phyloP scores from a whole-genome alignment of 2,329 filamentous ascomycete genomes.

The Cyphellophora attinorum region DNA sequence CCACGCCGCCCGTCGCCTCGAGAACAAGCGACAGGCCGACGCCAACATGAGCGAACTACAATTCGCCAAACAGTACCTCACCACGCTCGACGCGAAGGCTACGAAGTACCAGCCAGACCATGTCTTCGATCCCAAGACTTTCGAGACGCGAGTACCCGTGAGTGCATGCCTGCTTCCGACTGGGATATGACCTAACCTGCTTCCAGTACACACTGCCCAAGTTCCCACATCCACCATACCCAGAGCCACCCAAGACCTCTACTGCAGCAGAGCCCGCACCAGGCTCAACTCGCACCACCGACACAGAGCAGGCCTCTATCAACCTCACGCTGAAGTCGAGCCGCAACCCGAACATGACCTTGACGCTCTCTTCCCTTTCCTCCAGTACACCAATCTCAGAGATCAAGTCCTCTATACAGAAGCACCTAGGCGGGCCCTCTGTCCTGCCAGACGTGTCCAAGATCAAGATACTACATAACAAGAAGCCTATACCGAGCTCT shows the following conservation, averaged over 20 bases:
- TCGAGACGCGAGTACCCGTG: conserved; percentile 70
- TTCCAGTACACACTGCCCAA: conserved; percentile 37
- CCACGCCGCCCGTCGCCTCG: conserved; percentile 35
- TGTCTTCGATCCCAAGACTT: conserved; percentile 70
- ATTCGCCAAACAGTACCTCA: conserved; percentile 78
- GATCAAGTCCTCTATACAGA: conserved; percentile 61
- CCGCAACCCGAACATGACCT: conserved; percentile 61
- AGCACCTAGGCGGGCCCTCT: conserved; percentile 43
- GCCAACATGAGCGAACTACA: conserved; percentile 66
- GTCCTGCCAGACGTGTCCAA: conserved; percentile 45
- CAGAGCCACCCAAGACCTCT: conserved; percentile 33
- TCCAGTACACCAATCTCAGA: conserved; percentile 67
- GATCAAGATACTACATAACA: conserved; percentile 76
- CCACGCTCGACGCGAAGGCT: conserved; percentile 66
- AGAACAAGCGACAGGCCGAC: conserved; percentile 33
- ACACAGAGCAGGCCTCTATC: conserved; percentile 15
- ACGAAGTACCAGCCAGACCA: conserved; percentile 79
- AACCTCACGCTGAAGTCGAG: conserved; percentile 63
- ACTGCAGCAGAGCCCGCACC: conserved; percentile 15
- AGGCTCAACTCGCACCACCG: conserved; percentile 12
- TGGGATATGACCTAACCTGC: background rate
- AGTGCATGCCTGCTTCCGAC: conserved; percentile 18
- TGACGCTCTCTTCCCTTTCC: conserved; percentile 53
- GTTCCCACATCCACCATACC: conserved; percentile 30
- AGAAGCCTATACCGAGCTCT: conserved; percentile 63